A percentile compares a stretch with the other conserved stretches of the same genome.
These are phyloP conservation scores for Daldinia concentrica DNA, from an alignment of 495 filamentous ascomycete species.

Conservation along the genomic window DNA sequence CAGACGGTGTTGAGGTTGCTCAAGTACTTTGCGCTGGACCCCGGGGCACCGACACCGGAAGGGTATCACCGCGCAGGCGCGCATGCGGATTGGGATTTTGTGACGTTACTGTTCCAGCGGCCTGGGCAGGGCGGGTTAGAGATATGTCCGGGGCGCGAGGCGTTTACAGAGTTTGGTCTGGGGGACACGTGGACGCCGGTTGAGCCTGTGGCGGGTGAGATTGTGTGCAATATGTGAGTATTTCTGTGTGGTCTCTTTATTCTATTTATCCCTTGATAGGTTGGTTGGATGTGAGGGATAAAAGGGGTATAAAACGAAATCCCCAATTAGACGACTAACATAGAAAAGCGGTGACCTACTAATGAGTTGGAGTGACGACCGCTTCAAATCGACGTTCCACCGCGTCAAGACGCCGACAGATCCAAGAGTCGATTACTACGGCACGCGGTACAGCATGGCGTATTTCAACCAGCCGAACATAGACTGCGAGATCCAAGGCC, in stretches of 20 bases:
- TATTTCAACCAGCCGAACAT: conserved; percentile 73
- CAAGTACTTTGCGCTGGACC: conserved; percentile 61
- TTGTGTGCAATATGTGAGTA: conserved; percentile 69
- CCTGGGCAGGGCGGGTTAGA: conserved; percentile 70
- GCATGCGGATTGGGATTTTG: conserved; percentile 70
- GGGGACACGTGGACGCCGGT: conserved; percentile 71
- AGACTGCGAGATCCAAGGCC: conserved; percentile 68
- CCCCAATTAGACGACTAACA: not conserved
- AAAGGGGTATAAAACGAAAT: not conserved
- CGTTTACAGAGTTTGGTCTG: conserved; percentile 65
- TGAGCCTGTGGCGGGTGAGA: conserved; percentile 64
- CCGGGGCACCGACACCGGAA: conserved; percentile 46
- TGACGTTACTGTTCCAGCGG: conserved; percentile 73
- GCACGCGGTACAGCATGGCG: conserved; percentile 69
- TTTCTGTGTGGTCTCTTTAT: not conserved
- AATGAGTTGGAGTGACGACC: conserved; percentile 75
- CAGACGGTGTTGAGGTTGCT: conserved; percentile 68
- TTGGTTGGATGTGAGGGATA: not conserved
- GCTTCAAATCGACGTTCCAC: conserved; percentile 73
- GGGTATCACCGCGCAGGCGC: conserved; percentile 70
- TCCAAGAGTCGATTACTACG: conserved; percentile 61
- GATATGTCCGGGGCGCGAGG: conserved; percentile 72
- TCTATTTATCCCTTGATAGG: not conserved
- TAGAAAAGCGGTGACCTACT: conserved; percentile 64
- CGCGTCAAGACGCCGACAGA: conserved; percentile 67